phyloP scores from a whole-genome alignment of 1,139 yeast species.

The Hyphopichia wangnamkhiaoensis region DNA sequence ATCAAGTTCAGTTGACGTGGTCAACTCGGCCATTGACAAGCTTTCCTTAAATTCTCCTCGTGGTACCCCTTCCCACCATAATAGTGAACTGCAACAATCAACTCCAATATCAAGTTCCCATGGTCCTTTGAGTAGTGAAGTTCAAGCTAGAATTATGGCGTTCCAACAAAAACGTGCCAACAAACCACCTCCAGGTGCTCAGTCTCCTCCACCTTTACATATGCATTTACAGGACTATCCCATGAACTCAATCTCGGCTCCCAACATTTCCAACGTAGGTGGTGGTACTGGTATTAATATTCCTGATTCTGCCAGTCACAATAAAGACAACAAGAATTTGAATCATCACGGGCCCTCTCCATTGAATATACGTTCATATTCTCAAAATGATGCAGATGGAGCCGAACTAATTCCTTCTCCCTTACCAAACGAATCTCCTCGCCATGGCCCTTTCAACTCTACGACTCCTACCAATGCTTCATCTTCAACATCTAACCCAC shows the following conservation, averaged over 20 bases:
- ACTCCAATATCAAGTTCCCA: slow-evolving; percentile 15
- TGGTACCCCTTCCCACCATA: background rate
- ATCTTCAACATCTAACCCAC: background rate
- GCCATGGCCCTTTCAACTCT: background rate
- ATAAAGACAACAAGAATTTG: background rate
- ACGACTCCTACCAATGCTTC: background rate
- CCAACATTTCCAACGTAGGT: slow-evolving; percentile 17
- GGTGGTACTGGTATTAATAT: background rate
- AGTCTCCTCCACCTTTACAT: slow-evolving; percentile 1
- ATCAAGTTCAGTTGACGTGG: background rate
- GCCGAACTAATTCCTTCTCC: slow-evolving; percentile 5
- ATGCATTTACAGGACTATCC: background rate
- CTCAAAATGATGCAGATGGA: slow-evolving; percentile 8
- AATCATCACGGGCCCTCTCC: background rate
- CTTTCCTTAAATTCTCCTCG: background rate
- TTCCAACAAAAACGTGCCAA: slow-evolving; percentile 67
- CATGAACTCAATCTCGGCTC: slow-evolving; percentile 12
- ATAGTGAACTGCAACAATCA: slow-evolving; percentile 6
- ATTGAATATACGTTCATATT: slow-evolving; percentile 5
- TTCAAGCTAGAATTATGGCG: slow-evolving; percentile 75
- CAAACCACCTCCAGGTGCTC: slow-evolving; percentile 23
- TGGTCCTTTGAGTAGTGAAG: slow-evolving; percentile 54
- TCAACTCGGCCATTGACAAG: slow-evolving; percentile 1
- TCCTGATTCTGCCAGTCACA: background rate
- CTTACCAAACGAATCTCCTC: background rate